A percentile compares a stretch with the other conserved stretches of the same genome.
phyloP scores from a whole-genome alignment of 805 yeast genomes.

The Barnettozyma sucrosica region DNA sequence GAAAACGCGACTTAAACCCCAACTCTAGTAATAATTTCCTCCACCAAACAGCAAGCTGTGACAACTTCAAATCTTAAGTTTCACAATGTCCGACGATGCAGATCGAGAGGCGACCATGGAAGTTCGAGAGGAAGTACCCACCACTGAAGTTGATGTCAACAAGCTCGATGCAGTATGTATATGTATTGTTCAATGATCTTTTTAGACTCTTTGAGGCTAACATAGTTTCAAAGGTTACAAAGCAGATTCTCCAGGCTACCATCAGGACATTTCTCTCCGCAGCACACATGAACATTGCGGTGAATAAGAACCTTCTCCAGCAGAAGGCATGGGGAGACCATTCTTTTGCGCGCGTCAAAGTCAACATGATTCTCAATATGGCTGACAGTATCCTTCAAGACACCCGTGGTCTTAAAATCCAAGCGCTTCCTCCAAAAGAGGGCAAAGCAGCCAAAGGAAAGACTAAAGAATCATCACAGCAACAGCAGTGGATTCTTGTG shows the following conservation, averaged over 20 bases:
- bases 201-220: not conserved
- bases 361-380: conserved; percentile 1
- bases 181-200: too few species aligned
- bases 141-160: not conserved
- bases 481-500: conserved; percentile 15
- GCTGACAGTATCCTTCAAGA: conserved; percentile 8
- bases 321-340: conserved; percentile 12
- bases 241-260: conserved; percentile 5
- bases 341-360: conserved; percentile 2
- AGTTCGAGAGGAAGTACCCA: not conserved
- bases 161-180: not conserved
- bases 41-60: not conserved
- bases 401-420: conserved; percentile 8
- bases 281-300: conserved; percentile 10
- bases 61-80: not conserved
- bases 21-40: not conserved
- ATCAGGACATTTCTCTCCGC: conserved; percentile 11
- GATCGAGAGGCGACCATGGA: not conserved
- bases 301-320: conserved; percentile 11
- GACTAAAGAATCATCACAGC: conserved; percentile 5
- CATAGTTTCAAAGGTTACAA: not conserved
- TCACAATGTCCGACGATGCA: not conserved
- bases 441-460: conserved; percentile 7
- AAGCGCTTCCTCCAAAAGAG: conserved; percentile 14
- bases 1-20: not conserved